Percentiles rank a stretch among this genome's conserved stretches.
phyloP scores from a whole-genome alignment of 2,329 filamentous ascomycete species.

The Didymella exigua region DNA sequence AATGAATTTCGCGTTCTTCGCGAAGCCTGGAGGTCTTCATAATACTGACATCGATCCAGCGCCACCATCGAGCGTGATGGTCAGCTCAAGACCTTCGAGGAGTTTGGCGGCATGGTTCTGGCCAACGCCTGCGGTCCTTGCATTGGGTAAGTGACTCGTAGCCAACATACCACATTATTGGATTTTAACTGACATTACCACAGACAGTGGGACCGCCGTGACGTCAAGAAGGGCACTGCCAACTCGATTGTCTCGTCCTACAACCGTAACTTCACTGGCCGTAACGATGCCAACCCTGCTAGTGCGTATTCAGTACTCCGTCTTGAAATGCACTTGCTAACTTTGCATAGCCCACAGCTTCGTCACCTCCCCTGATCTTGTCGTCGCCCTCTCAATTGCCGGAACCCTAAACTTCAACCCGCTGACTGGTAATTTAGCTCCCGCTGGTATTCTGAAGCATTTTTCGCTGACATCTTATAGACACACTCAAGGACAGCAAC shows the following conservation, averaged over 20 bases:
- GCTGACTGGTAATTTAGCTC: slow-evolving; percentile 58
- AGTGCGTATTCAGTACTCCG: no score
- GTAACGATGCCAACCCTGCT: slow-evolving; percentile 88
- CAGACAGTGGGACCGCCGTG: slow-evolving; percentile 85
- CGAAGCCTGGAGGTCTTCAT: slow-evolving; percentile 3
- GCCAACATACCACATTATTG: slow-evolving; percentile 4
- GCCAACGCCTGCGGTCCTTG: slow-evolving; percentile 82
- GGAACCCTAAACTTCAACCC: slow-evolving; percentile 94
- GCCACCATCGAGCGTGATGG: slow-evolving; percentile 85
- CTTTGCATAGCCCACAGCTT: slow-evolving; percentile 77
- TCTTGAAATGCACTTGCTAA: not conserved
- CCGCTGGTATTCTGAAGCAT: not conserved
- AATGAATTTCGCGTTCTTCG: slow-evolving; percentile 39
- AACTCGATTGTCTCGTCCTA: slow-evolving; percentile 99
- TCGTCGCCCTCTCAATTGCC: slow-evolving; percentile 83
- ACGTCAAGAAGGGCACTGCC: slow-evolving; percentile 91
- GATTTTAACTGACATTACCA: not conserved
- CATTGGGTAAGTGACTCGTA: slow-evolving; percentile 47
- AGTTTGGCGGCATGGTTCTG: slow-evolving; percentile 92
- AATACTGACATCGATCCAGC: not conserved
- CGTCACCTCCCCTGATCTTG: slow-evolving; percentile 87
- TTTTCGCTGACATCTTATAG: slow-evolving; percentile 49
- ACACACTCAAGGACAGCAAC: slow-evolving; percentile 90
- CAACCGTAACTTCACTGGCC: slow-evolving; percentile 99
- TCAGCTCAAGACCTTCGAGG: slow-evolving; percentile 91